Conservation (phyloP, 2,329 filamentous ascomycete species). For the Ramularia endophylla region DNA sequence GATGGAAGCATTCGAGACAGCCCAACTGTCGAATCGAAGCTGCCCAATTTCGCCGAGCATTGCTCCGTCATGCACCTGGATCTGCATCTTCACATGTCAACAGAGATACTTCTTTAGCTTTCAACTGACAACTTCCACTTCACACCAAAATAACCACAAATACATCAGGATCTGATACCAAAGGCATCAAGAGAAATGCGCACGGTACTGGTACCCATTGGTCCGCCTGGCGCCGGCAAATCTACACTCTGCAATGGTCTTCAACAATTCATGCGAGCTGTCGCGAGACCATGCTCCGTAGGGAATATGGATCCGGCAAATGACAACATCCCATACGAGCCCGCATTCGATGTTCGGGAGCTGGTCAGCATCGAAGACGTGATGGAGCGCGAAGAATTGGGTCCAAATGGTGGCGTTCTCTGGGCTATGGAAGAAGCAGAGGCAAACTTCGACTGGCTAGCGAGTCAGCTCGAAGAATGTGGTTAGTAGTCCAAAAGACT, state of each 20-base stretch:
- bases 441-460: constrained; percentile 88
- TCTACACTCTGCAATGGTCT: constrained; percentile 99
- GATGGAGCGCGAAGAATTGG: constrained; percentile 84
- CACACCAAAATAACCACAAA: too few species aligned
- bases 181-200: too few species aligned
- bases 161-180: too few species aligned
- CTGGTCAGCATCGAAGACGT: constrained; percentile 89
- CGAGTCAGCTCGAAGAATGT: constrained; percentile 65
- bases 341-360: constrained; percentile 82
- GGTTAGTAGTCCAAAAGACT: too few species aligned
- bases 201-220: constrained; percentile 38
- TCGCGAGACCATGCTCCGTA: constrained; percentile 88
- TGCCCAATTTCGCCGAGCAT: too few species aligned
- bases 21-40: too few species aligned
- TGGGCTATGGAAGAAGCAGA: constrained; percentile 96
- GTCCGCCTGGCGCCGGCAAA: constrained; percentile 93
- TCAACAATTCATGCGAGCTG: constrained; percentile 96
- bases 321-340: constrained; percentile 82
- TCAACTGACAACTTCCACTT: too few species aligned
- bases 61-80: too few species aligned
- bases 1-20: not conserved
- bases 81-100: too few species aligned
- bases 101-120: too few species aligned
- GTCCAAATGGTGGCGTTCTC: constrained; percentile 85
- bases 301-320: constrained; percentile 98